Evolutionary conservation across 78 protist genomes (phyloP), one percentile per base, ranked within the genome.

Genomic region (Dictyostelium purpureum): DNA sequence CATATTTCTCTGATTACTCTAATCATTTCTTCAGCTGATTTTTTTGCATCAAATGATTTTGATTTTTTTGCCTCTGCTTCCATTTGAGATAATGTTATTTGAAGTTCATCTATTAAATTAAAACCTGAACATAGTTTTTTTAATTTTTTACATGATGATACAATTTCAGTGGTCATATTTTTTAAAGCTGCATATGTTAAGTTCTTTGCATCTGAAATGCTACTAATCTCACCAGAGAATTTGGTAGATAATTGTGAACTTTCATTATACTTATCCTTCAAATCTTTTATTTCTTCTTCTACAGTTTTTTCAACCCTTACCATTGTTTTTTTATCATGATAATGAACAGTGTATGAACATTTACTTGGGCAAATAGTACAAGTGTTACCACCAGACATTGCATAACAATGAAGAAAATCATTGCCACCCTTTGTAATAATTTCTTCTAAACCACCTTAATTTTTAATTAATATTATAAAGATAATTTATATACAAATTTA

Each of bases 91-190:
- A 76, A 37, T 52, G 81, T 76, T 37, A 76, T 76, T 4, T 37
- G 3, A 2, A 73, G 16, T 37, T 76, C 70, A 37, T 76, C 70
- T 4, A 76, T 67, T 21, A 76, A 33, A 76, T 76, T 76, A 28
- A 76, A 76, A 56, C 81, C 81, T 31, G 42, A n/a, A 76, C 81
- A 76, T 5, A 76, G 6, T 24, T 76, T 49, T 37, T 76, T 76
- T 19, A 76, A 56, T 31, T 49, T 43, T 76, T 54, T 19, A 37
- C 81, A 76, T 14, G 65, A 76, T 33, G 26, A 21, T 14, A 24
- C 37, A 37, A 76, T 76, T 7, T 52, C 81, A 33, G 24, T 6
- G 7, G 66, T 76, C 81, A 76, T 76, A 31, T 33, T 26, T 9
- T 76, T 76, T 4, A 66, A 16, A 37, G 74, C 47, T 1, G 51